Conservation (phyloP, 2,329 filamentous ascomycete species). For the Talaromyces sp. region DNA sequence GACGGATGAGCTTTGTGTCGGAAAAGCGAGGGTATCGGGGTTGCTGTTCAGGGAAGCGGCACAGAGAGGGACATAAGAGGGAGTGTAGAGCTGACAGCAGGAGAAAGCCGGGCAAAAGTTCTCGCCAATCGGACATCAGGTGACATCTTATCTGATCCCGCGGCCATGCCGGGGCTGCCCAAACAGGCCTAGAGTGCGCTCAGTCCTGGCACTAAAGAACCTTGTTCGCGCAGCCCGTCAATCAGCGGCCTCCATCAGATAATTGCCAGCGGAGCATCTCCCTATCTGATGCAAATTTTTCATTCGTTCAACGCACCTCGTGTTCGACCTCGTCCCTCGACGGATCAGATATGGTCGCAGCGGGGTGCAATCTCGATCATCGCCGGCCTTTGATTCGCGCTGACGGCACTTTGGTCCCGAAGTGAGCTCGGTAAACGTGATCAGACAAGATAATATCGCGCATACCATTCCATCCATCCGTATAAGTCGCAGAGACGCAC, state of each 20-base stretch:
- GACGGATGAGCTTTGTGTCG: neutral
- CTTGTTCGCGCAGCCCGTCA: neutral
- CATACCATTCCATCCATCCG: neutral
- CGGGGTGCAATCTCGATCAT: neutral
- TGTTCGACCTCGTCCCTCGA: neutral
- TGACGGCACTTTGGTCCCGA: neutral
- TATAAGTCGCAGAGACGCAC: neutral
- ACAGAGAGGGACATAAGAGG: neutral
- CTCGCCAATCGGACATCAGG: neutral
- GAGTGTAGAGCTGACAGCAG: neutral
- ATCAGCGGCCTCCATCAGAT: neutral
- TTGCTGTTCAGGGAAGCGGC: neutral
- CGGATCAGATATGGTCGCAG: conserved; percentile 3
- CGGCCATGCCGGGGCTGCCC: neutral
- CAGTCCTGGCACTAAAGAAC: neutral
- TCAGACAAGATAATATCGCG: neutral
- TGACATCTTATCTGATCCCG: conserved; percentile 14
- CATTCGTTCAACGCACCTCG: neutral
- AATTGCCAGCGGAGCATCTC: neutral
- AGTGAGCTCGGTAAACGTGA: neutral
- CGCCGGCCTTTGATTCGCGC: neutral
- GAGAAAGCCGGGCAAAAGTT: neutral
- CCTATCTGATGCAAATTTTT: conserved; percentile 15
- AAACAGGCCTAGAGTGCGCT: neutral
- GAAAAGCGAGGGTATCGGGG: neutral